These are phyloP conservation scores for Penicillium thymicola DNA, from an alignment of 2,329 filamentous ascomycete genomes.

Conservation along the genomic window DNA sequence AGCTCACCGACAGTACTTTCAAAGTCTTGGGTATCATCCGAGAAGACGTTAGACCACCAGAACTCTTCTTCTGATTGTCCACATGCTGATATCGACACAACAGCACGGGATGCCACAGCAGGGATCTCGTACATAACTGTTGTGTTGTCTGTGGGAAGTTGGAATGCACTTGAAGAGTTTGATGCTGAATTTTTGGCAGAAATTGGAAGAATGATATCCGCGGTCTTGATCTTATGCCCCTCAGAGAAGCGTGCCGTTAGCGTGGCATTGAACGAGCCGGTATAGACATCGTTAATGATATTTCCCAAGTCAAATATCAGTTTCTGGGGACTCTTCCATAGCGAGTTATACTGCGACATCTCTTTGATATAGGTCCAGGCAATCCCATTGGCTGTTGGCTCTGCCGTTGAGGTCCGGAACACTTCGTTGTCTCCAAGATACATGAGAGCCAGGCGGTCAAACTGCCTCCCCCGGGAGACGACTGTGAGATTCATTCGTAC, in stretches of 20 bases:
- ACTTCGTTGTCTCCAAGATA: conserved; percentile 75
- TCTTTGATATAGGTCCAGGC: conserved; percentile 76
- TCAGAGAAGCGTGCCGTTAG: conserved; percentile 70
- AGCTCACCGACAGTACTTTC: conserved; percentile 54
- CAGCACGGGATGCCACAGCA: conserved; percentile 63
- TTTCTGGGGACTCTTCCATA: conserved; percentile 68
- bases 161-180: conserved; percentile 63
- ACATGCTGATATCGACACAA: conserved; percentile 73
- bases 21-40: conserved; percentile 60
- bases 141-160: conserved; percentile 61
- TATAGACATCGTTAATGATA: conserved; percentile 67
- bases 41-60: conserved; percentile 77
- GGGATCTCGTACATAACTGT: conserved; percentile 62
- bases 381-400: conserved; percentile 69
- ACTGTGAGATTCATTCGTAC: conserved; percentile 75
- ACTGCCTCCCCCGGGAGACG: conserved; percentile 68
- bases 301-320: conserved; percentile 80
- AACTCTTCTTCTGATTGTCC: conserved; percentile 77
- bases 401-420: conserved; percentile 79
- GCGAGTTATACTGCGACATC: conserved; percentile 65
- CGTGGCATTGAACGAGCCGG: conserved; percentile 69
- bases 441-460: conserved; percentile 71
- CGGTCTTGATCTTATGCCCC: conserved; percentile 41
- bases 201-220: conserved; percentile 66
- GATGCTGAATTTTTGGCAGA: conserved; percentile 31